Conservation (phyloP, 108 stramenopile species). For the Asterionellopsis glacialis region DNA sequence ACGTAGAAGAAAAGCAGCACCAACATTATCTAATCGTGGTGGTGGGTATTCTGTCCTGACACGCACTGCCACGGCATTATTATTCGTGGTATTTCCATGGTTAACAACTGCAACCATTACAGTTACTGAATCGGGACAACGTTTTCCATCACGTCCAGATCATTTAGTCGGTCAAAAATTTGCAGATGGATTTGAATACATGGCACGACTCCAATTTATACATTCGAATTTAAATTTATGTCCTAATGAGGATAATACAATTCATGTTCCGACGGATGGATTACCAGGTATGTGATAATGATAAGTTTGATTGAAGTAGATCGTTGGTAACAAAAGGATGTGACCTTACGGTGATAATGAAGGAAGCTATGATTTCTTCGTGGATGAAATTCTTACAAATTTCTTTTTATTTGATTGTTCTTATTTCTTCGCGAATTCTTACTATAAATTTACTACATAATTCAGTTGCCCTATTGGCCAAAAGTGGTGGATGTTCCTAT, state of each 20-base stretch:
- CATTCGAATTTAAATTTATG: conserved; percentile 23
- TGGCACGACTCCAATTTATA: conserved; percentile 37
- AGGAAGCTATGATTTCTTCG: too few species aligned
- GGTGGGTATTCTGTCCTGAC: too few species aligned
- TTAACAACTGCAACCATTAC: conserved; percentile 23
- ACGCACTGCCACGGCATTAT: too few species aligned
- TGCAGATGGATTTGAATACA: conserved; percentile 31
- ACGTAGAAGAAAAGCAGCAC: too few species aligned
- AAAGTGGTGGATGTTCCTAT: conserved; percentile 35
- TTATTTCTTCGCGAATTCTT: not conserved
- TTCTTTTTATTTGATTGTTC: conserved; percentile 1
- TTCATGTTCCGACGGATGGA: conserved; percentile 29
- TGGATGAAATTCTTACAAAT: too few species aligned
- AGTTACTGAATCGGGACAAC: conserved; percentile 15
- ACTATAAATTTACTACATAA: not conserved
- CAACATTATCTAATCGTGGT: too few species aligned
- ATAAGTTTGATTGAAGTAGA: not conserved
- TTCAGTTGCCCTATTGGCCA: conserved; percentile 33
- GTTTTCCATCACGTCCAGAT: conserved; percentile 21
- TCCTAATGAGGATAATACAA: conserved; percentile 7
- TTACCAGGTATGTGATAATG: conserved; percentile 28
- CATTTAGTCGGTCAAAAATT: conserved; percentile 17
- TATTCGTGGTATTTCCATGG: too few species aligned
- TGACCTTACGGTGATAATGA: too few species aligned
- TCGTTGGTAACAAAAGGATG: too few species aligned